Evolutionary conservation across 2,329 filamentous ascomycete genomes (phyloP).

Genomic region (Neopestalotiopsis rosae): DNA sequence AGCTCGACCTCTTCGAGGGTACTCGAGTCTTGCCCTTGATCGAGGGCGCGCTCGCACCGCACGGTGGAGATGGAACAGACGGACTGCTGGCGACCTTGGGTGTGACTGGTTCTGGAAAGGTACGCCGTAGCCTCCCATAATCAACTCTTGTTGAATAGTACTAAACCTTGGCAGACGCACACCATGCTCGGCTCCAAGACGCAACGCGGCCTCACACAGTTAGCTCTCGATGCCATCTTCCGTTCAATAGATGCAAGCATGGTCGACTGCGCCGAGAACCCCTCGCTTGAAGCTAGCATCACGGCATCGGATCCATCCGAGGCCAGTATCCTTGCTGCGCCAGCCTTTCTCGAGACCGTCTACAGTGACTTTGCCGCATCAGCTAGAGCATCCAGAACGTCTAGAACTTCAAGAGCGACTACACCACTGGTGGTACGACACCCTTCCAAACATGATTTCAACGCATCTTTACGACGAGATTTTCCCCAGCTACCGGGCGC

Average conservation of each 20-base stretch:
- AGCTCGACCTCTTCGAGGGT: constrained; percentile 85
- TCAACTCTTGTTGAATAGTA: neutral
- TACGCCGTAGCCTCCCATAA: constrained; percentile 41
- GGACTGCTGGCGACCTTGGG: constrained; percentile 89
- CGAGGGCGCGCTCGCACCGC: constrained; percentile 77
- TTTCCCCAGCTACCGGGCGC: constrained; percentile 29
- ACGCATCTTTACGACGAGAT: constrained; percentile 44
- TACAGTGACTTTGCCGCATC: constrained; percentile 69
- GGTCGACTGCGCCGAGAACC: constrained; percentile 63
- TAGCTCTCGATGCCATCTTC: constrained; percentile 89
- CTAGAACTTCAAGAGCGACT: constrained; percentile 60
- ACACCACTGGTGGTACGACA: constrained; percentile 72
- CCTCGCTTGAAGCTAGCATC: constrained; percentile 74
- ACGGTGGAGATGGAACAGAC: constrained; percentile 81
- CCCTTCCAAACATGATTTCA: constrained; percentile 45
- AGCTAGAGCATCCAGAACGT: constrained; percentile 52
- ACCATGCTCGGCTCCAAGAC: constrained; percentile 89
- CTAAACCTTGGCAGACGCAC: constrained; percentile 71
- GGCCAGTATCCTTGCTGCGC: constrained; percentile 75
- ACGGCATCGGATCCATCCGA: constrained; percentile 81
- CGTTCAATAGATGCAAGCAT: constrained; percentile 77
- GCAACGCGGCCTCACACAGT: constrained; percentile 89
- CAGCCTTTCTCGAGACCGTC: constrained; percentile 78
- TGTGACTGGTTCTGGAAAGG: constrained; percentile 96
- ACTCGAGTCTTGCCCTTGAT: constrained; percentile 77